These are phyloP conservation scores for Pseudocercospora fuligena DNA, from an alignment of 2,329 filamentous ascomycete genomes.

Conservation along the genomic window DNA sequence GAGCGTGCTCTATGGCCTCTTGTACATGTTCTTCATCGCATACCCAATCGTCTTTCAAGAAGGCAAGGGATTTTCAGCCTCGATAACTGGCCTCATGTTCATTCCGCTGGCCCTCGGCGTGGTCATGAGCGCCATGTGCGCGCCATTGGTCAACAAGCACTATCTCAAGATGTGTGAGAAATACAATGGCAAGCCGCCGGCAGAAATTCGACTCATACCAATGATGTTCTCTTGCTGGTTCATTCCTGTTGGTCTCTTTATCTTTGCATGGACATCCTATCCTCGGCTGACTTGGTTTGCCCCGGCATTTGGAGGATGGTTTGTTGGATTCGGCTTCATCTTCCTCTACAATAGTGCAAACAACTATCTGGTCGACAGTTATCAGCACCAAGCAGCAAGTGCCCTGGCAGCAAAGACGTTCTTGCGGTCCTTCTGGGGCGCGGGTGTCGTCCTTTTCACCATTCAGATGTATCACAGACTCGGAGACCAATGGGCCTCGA, in stretches of 20 bases:
- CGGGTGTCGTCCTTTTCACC: slow-evolving; percentile 35
- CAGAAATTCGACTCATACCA: slow-evolving; percentile 77
- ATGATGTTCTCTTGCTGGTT: slow-evolving; percentile 63
- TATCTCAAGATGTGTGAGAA: slow-evolving; percentile 69
- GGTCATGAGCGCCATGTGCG: slow-evolving; percentile 34
- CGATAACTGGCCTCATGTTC: slow-evolving; percentile 73
- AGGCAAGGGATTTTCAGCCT: slow-evolving; percentile 80
- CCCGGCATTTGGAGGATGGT: slow-evolving; percentile 50
- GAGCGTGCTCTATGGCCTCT: slow-evolving; percentile 31
- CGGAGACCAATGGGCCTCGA: slow-evolving; percentile 54
- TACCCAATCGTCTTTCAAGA: slow-evolving; percentile 71
- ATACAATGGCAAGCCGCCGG: slow-evolving; percentile 73
- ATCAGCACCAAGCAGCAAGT: slow-evolving; percentile 69
- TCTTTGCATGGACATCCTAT: slow-evolving; percentile 74
- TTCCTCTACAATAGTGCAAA: slow-evolving; percentile 43
- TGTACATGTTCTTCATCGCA: slow-evolving; percentile 70
- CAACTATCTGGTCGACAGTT: slow-evolving; percentile 64
- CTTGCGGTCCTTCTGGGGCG: slow-evolving; percentile 28
- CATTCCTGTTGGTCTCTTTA: slow-evolving; percentile 69
- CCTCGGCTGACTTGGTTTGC: slow-evolving; percentile 69
- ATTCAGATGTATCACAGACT: slow-evolving; percentile 47
- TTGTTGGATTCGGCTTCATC: slow-evolving; percentile 42
- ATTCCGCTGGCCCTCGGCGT: slow-evolving; percentile 38
- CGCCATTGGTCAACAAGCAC: slow-evolving; percentile 77
- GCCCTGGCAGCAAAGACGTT: slow-evolving; percentile 46